These are phyloP conservation scores for Pilaira anomala DNA, from an alignment of 192 early-diverging fungal genomes.

Conservation along the genomic window DNA sequence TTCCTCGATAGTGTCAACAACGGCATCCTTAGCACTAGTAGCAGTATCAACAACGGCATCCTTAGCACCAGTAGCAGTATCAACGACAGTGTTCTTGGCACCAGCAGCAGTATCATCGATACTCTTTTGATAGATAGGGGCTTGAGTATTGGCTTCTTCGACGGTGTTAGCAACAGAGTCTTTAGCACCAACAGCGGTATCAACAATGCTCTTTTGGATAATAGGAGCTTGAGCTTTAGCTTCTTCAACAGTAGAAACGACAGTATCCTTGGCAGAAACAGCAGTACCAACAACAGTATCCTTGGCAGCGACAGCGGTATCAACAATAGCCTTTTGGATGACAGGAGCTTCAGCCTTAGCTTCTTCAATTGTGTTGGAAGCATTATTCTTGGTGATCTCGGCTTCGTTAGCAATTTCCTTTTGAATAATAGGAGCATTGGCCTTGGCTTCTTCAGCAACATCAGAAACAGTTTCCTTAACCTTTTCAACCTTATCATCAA, in stretches of 20 bases:
- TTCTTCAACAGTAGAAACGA: not conserved
- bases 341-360: conserved; percentile 1
- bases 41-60: not conserved
- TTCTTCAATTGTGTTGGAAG: not conserved
- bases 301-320: not conserved
- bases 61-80: not conserved
- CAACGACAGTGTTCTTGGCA: not conserved
- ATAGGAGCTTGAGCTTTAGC: not conserved
- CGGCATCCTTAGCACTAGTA: not conserved
- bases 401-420: not conserved
- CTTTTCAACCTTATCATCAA: not conserved
- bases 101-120: not conserved
- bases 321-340: not conserved
- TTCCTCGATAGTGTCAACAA: conserved; percentile 5
- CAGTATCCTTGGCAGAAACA: not conserved
- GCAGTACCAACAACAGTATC: conserved; percentile 1
- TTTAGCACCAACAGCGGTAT: not conserved
- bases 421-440: not conserved
- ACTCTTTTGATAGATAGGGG: not conserved
- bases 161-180: not conserved
- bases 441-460: not conserved
- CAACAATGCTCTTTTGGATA: not conserved
- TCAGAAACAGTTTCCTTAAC: not conserved
- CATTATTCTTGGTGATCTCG: not conserved
- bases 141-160: not conserved